phyloP scores from a whole-genome alignment of 2,329 filamentous ascomycete species.

The Penicillium oxalicum region DNA sequence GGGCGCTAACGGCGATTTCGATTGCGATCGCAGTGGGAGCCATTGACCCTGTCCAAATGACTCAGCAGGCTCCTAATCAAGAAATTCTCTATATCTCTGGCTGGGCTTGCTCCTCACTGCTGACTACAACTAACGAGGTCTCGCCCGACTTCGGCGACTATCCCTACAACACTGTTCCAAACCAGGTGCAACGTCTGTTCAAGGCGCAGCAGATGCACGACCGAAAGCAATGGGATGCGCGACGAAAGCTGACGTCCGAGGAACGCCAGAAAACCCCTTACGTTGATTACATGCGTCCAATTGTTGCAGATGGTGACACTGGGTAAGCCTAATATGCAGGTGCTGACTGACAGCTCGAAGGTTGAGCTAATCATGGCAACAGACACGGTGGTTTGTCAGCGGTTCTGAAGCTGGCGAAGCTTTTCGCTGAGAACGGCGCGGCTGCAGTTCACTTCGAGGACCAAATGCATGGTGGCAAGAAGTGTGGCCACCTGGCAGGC shows the following conservation, averaged over 20 bases:
- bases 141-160: slow-evolving; percentile 98
- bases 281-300: slow-evolving; percentile 85
- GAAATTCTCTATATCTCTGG: slow-evolving; percentile 94
- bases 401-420: slow-evolving; percentile 91
- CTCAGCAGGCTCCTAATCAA: slow-evolving; percentile 91
- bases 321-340: slow-evolving; percentile 43
- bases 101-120: slow-evolving; percentile 91
- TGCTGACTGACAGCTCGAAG: not conserved
- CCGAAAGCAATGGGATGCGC: slow-evolving; percentile 84
- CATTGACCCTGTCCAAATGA: slow-evolving; percentile 99
- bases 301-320: slow-evolving; percentile 93
- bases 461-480: slow-evolving; percentile 95
- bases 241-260: slow-evolving; percentile 69
- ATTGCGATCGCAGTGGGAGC: slow-evolving; percentile 65
- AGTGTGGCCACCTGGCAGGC: slow-evolving; percentile 92
- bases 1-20: slow-evolving; percentile 9
- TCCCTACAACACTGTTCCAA: slow-evolving; percentile 97
- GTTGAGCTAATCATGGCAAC: slow-evolving; percentile 5
- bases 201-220: slow-evolving; percentile 98
- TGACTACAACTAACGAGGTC: slow-evolving; percentile 94
- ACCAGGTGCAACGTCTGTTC: slow-evolving; percentile 91
- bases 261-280: slow-evolving; percentile 74
- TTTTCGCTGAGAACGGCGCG: slow-evolving; percentile 95
- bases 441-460: slow-evolving; percentile 97
- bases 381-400: slow-evolving; percentile 86